Evolutionary conservation across 306 rosid genomes (phyloP).

Genomic region (Corylus americana): DNA sequence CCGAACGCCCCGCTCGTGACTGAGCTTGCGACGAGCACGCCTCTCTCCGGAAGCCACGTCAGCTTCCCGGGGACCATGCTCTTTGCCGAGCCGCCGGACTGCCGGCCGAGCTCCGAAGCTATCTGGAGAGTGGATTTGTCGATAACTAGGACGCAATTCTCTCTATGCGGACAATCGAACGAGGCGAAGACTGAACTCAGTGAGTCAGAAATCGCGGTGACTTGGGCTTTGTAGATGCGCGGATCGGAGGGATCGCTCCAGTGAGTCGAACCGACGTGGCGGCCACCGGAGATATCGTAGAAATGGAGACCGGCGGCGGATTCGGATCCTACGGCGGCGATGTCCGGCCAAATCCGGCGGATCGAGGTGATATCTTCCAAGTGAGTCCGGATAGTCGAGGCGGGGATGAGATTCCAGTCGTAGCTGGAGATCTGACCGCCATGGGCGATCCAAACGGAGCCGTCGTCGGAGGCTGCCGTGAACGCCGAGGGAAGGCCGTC

Average conservation of each 20-base stretch:
- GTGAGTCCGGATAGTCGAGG: slow-evolving; percentile 69
- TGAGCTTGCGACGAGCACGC: slow-evolving; percentile 58
- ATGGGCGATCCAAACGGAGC: slow-evolving; percentile 87
- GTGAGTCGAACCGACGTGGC: slow-evolving; percentile 62
- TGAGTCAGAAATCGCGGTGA: slow-evolving; percentile 59
- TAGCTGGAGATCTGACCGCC: slow-evolving; percentile 81
- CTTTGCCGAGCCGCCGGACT: slow-evolving; percentile 70
- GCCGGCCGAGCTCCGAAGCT: slow-evolving; percentile 57
- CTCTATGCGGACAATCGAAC: slow-evolving; percentile 66
- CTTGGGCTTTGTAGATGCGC: slow-evolving; percentile 79
- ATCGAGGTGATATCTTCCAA: slow-evolving; percentile 69
- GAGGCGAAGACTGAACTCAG: slow-evolving; percentile 54
- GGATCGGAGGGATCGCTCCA: slow-evolving; percentile 82
- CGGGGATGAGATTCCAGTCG: slow-evolving; percentile 63
- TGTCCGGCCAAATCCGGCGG: slow-evolving; percentile 66
- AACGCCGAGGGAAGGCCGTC: slow-evolving; percentile 75
- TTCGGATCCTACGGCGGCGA: slow-evolving; percentile 67
- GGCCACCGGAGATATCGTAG: slow-evolving; percentile 66
- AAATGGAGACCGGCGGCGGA: slow-evolving; percentile 70
- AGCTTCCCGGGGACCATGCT: slow-evolving; percentile 59
- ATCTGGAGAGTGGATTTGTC: slow-evolving; percentile 63
- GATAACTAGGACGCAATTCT: slow-evolving; percentile 66
- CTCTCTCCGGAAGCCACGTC: slow-evolving; percentile 59
- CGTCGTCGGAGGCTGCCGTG: slow-evolving; percentile 44
- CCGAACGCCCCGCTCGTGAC: slow-evolving; percentile 71